Base-by-base conservation (phyloP, 2,329 filamentous ascomycete species). In the Ascosphaera apis region DNA sequence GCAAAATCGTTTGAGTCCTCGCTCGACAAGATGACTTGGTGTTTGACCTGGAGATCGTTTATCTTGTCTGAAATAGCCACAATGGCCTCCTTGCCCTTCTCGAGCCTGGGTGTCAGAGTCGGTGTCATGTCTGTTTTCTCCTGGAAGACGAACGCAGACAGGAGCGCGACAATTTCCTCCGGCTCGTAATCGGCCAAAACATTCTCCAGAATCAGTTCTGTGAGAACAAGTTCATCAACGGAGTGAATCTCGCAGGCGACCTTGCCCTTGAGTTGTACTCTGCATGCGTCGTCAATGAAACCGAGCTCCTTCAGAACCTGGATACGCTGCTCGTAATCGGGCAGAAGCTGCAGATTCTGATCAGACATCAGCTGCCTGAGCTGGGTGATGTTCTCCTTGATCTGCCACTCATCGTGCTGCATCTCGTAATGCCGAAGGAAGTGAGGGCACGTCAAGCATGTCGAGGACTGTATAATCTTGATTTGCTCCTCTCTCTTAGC, bases 191-290 rank as follows among this genome's bases (percentile, higher is more conserved):
- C 79, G 35, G 86, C 84, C 2, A 98, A 72, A 2, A 93, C 82
- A 47, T 98, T 98, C 56, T 98, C 88, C 13, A 98, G 72, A 34
- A 98, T 83, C 4, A 95, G 69, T 53, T 98, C 88, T 0, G 88
- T 98, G 13, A 98, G 69, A 1, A 98, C 86, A 0, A 98, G 68
- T 55, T 98, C 88, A 51, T 95, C 86, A 13, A 84, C 84, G 0
- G 86, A 93, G 56, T 95, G 88, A 40, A 98, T 86, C 60, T 98
- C 88, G 58, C 88, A 98, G 3, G 88, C 88, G 15, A 98, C 88
- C 55, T 95, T 95, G 55, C 88, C 88, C 58, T 98, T 98, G 42
- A 98, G 69, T 57, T 91, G 80, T 28, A 98, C 91, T 15, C 86
- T 75, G 3, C 75, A 76, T 32, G 76, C 72, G 3, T 78, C 73